phyloP scores from a whole-genome alignment of 2,329 filamentous ascomycete genomes.

The Dryadomyces quercus-mongolicae region DNA sequence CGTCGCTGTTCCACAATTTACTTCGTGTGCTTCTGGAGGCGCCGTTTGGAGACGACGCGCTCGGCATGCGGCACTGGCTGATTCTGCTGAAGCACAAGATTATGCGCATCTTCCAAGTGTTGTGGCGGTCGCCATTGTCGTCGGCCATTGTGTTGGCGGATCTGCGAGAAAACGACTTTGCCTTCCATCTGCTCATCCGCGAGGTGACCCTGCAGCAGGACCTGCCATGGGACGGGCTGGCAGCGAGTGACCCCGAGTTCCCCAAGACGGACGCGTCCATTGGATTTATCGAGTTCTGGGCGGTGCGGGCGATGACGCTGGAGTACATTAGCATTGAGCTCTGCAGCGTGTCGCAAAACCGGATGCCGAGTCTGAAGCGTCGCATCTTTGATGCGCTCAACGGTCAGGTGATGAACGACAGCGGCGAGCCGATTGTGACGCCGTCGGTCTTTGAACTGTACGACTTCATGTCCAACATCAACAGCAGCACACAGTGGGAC shows the following conservation, averaged over 20 bases:
- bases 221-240: constrained; percentile 61
- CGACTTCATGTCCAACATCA: constrained; percentile 60
- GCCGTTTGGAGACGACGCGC: constrained; percentile 48
- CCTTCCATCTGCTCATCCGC: constrained; percentile 63
- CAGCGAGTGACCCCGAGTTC: constrained; percentile 51
- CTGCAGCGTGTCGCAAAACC: constrained; percentile 59
- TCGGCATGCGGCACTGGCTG: constrained; percentile 53
- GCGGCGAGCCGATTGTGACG: constrained; percentile 53
- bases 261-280: constrained; percentile 54
- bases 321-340: constrained; percentile 83
- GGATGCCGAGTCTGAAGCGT: constrained; percentile 57
- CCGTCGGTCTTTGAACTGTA: constrained; percentile 83
- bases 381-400: constrained; percentile 63
- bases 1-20: constrained; percentile 75
- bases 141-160: constrained; percentile 63
- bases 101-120: constrained; percentile 61
- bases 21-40: constrained; percentile 59
- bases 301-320: constrained; percentile 62
- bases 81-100: constrained; percentile 55
- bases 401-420: constrained; percentile 57
- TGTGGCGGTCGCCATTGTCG: constrained; percentile 78
- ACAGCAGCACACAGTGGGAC: constrained; percentile 36
- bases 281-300: constrained; percentile 66
- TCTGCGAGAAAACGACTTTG: constrained; percentile 65
- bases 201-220: constrained; percentile 59